Base-by-base conservation (phyloP, 169 alveolate genomes). In the Plasmodium gaboni region DNA sequence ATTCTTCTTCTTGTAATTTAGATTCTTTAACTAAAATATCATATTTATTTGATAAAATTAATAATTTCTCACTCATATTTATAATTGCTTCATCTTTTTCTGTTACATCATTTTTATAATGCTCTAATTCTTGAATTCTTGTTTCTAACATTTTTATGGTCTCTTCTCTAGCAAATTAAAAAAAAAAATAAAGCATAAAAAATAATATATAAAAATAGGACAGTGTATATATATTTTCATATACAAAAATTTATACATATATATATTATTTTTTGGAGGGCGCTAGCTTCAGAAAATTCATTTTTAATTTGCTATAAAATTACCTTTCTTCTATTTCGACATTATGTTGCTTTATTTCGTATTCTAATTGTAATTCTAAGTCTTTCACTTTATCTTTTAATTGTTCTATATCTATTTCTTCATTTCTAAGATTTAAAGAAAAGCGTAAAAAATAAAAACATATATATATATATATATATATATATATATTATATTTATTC, bases 311-410 rank as follows among this genome's bases (percentile, higher is more conserved):
- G 8, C 1, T 38, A 38, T 9, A 38, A 38, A 38, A 64, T 48
- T 83, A 83, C 91, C 61, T 83, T 42, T 83, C 91, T 17, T 26
- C 46, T n/a, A 83, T 71, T 50, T 83, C 91, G 19, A 5, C 70
- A 32, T 83, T 83, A 73, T 83, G 80, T 8, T 74, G 57, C 68
- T 83, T 83, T 83, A 83, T 83, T 57, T 83, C 91, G 38, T 83
- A 83, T 61, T 83, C 91, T 2, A 83, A 60, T 26, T 83, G 91
- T 50, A 83, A 48, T 48, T 83, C 91, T 60, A 83, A 83, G 46
- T 83, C 91, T 46, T 38, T 67, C 22, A 83, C 42, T 48, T 83
- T 83, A 68, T 83, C 69, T 60, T 67, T 67, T 24, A 83, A 28
- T 28, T 67, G 65, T 46, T 83, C 83, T 17, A 55, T 28, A 71